Evolutionary conservation across 2,329 filamentous ascomycete species (phyloP).

Genomic region (Sporothrix brunneoviolacea): DNA sequence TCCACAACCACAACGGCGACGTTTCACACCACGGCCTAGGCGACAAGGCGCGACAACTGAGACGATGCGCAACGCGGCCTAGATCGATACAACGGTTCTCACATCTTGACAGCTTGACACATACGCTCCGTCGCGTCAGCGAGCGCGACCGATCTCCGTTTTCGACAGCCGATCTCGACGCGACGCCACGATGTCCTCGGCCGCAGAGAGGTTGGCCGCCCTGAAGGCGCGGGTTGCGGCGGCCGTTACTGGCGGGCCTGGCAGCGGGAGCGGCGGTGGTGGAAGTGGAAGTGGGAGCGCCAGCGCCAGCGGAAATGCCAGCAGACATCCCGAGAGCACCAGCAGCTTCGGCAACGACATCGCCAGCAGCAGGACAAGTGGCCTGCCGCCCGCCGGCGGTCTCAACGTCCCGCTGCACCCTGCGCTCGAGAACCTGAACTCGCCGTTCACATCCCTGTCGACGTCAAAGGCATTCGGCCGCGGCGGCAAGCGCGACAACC

Average conservation of each 20-base stretch:
- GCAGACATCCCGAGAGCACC: not conserved
- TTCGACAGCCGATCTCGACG: too few species aligned
- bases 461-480: slow-evolving; percentile 21
- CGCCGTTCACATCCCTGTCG: slow-evolving; percentile 36
- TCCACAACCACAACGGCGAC: not conserved
- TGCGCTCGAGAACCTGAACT: slow-evolving; percentile 55
- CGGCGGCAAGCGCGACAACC: slow-evolving; percentile 11
- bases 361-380: slow-evolving; percentile 10
- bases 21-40: not conserved
- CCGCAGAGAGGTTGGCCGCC: slow-evolving; percentile 63
- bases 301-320: not conserved
- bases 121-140: too few species aligned
- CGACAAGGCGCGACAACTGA: not conserved
- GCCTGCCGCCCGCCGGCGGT: slow-evolving; percentile 43
- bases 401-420: slow-evolving; percentile 73
- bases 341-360: slow-evolving; percentile 38
- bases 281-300: not conserved
- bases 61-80: too few species aligned
- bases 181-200: slow-evolving; percentile 18
- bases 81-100: not conserved
- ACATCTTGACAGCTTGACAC: not conserved
- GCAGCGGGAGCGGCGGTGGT: slow-evolving; percentile 13
- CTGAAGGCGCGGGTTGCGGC: slow-evolving; percentile 75
- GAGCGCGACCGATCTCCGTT: too few species aligned
- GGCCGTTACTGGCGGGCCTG: slow-evolving; percentile 49